A percentile compares a stretch with the other conserved stretches of the same genome.
These are phyloP conservation scores for Aspergillus pseudotamarii DNA, from an alignment of 2,329 filamentous ascomycete species.

Conservation along the genomic window DNA sequence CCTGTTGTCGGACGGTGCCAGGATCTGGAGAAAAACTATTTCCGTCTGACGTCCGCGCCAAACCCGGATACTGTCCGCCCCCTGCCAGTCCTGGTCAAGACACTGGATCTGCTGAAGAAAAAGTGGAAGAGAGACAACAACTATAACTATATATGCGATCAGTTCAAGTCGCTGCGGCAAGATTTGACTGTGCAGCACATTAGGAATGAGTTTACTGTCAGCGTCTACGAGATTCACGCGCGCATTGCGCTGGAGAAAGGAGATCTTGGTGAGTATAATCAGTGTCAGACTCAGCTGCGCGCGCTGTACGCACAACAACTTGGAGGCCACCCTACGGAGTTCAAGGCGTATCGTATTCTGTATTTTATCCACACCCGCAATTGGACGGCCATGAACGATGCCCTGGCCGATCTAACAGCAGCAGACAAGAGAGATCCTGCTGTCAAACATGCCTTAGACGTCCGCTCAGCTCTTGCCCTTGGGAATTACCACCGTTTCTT, in stretches of 20 bases:
- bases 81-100: slow-evolving; percentile 75
- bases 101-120: slow-evolving; percentile 84
- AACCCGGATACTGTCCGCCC: slow-evolving; percentile 88
- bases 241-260: slow-evolving; percentile 97
- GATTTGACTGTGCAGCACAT: slow-evolving; percentile 97
- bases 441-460: slow-evolving; percentile 87
- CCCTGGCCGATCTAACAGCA: slow-evolving; percentile 96
- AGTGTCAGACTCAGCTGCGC: slow-evolving; percentile 97
- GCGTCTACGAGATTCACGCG: slow-evolving; percentile 95
- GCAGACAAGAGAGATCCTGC: slow-evolving; percentile 86
- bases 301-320: slow-evolving; percentile 85
- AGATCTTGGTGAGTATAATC: slow-evolving; percentile 99
- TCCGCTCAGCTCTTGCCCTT: slow-evolving; percentile 86
- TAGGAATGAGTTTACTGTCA: slow-evolving; percentile 94
- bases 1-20: slow-evolving; percentile 86
- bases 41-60: slow-evolving; percentile 87
- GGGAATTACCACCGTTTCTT: slow-evolving; percentile 99
- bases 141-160: slow-evolving; percentile 97
- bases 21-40: slow-evolving; percentile 87
- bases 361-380: slow-evolving; percentile 99
- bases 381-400: slow-evolving; percentile 95
- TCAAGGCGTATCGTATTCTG: slow-evolving; percentile 98
- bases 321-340: slow-evolving; percentile 89
- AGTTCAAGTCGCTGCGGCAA: slow-evolving; percentile 98
- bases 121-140: slow-evolving; percentile 95